These are phyloP conservation scores for Boletus eberwhitei DNA, from an alignment of 768 basidiomycete genomes.

Conservation along the genomic window DNA sequence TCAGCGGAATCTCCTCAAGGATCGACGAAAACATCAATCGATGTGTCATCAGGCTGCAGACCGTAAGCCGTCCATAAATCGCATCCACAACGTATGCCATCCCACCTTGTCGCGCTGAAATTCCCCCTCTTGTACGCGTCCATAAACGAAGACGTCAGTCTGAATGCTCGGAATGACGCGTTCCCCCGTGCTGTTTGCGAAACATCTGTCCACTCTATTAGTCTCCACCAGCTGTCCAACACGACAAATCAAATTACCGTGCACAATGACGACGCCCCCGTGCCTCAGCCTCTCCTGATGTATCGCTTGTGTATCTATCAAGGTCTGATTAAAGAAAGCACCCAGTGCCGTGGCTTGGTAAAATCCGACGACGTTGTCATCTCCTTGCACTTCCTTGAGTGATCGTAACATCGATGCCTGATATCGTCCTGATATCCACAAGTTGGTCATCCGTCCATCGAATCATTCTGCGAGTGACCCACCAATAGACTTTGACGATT, in stretches of 20 bases:
- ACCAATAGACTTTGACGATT: slow-evolving; percentile 75
- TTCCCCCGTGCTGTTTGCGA: slow-evolving; percentile 79
- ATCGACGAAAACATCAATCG: slow-evolving; percentile 83
- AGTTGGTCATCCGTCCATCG: neutral
- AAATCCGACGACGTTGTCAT: slow-evolving; percentile 91
- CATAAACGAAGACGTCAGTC: slow-evolving; percentile 74
- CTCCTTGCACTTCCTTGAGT: slow-evolving; percentile 85
- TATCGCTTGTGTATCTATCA: slow-evolving; percentile 80
- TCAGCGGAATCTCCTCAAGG: slow-evolving; percentile 81
- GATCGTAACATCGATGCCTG: slow-evolving; percentile 83
- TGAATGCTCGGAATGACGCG: slow-evolving; percentile 86
- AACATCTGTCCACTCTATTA: slow-evolving; percentile 50
- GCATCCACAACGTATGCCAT: neutral
- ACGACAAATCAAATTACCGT: slow-evolving; percentile 51
- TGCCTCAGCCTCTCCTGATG: slow-evolving; percentile 84
- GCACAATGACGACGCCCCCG: slow-evolving; percentile 81
- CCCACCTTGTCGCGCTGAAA: slow-evolving; percentile 83
- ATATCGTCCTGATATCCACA: slow-evolving; percentile 57
- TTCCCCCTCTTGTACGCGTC: slow-evolving; percentile 78
- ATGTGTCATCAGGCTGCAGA: slow-evolving; percentile 67
- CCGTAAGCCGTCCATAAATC: slow-evolving; percentile 8
- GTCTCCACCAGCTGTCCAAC: neutral
- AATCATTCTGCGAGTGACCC: slow-evolving; percentile 27
- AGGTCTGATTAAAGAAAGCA: slow-evolving; percentile 77
- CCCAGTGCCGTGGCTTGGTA: slow-evolving; percentile 88